A percentile compares a stretch with the other conserved stretches of the same genome.
Conservation (phyloP, 768 basidiomycete species). For the Mycena haematopus region DNA sequence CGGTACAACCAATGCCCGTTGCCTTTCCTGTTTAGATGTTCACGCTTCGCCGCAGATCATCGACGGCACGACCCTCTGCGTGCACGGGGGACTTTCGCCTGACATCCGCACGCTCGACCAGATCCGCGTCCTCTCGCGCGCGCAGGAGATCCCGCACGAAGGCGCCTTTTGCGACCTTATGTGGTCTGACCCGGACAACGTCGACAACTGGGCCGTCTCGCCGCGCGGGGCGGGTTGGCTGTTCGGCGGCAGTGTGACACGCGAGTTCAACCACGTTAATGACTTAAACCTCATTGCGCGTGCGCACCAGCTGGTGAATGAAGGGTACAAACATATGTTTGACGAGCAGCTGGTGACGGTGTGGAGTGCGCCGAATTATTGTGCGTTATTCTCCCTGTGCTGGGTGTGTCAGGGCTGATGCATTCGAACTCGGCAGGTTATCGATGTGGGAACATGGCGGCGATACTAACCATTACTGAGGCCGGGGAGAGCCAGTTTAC, state of each 20-base stretch:
- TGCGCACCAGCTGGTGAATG: conserved; percentile 96
- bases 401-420: background rate
- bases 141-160: conserved; percentile 98
- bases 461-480: conserved; percentile 84
- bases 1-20: conserved; percentile 55
- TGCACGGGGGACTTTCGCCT: conserved; percentile 95
- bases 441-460: conserved; percentile 87
- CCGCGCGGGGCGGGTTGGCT: conserved; percentile 97
- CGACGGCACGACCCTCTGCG: conserved; percentile 90
- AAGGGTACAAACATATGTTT: conserved; percentile 98
- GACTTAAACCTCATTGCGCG: conserved; percentile 87
- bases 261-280: conserved; percentile 96
- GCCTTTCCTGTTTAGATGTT: background rate
- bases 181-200: conserved; percentile 98
- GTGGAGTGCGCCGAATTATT: conserved; percentile 93
- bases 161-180: conserved; percentile 99
- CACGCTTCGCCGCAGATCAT: conserved; percentile 70
- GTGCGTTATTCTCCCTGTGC: conserved; percentile 39
- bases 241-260: conserved; percentile 86
- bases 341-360: conserved; percentile 91
- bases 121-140: conserved; percentile 88
- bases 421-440: conserved; percentile 37
- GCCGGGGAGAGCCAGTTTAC: conserved; percentile 72
- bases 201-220: conserved; percentile 96
- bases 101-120: conserved; percentile 96